Evolutionary conservation across 176 grass and related monocot genomes (phyloP).

Genomic region (Ensete ventricosum): DNA sequence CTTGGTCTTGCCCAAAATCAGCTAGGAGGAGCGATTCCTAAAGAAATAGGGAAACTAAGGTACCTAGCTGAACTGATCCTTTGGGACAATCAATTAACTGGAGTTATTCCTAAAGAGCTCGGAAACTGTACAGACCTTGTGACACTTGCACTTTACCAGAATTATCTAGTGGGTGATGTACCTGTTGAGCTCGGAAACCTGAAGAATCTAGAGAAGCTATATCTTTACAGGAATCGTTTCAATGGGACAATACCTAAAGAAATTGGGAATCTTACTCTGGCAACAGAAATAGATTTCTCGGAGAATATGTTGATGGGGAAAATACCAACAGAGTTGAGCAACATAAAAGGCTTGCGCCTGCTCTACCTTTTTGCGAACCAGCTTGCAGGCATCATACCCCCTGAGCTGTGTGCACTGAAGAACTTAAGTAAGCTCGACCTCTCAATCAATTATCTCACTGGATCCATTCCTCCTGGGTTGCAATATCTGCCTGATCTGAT

Average conservation of each 20-base stretch:
- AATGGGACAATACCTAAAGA: conserved; percentile 73
- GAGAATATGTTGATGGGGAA: conserved; percentile 73
- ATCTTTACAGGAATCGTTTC: conserved; percentile 77
- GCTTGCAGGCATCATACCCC: conserved; percentile 66
- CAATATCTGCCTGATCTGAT: conserved; percentile 74
- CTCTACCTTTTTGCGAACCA: conserved; percentile 90
- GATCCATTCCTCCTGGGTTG: conserved; percentile 57
- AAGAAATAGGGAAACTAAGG: conserved; percentile 58
- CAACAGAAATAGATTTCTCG: conserved; percentile 83
- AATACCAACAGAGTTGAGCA: conserved; percentile 71
- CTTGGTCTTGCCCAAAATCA: conserved; percentile 96
- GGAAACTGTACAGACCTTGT: conserved; percentile 64
- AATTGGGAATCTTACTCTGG: conserved; percentile 60
- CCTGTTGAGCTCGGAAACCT: conserved; percentile 67
- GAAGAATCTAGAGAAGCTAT: conserved; percentile 47
- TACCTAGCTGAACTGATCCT: conserved; percentile 68
- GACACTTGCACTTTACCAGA: conserved; percentile 72
- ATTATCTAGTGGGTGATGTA: conserved; percentile 65
- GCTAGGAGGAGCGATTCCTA: conserved; percentile 52
- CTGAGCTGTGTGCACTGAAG: conserved; percentile 49
- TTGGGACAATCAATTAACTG: conserved; percentile 72
- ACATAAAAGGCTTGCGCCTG: conserved; percentile 52
- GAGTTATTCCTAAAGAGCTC: conserved; percentile 63
- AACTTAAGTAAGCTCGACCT: conserved; percentile 94
- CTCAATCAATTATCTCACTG: conserved; percentile 82